Evolutionary conservation across 2,329 filamentous ascomycete species (phyloP), one percentile per base, ranked within the genome.

Genomic region (Fusarium sp.): DNA sequence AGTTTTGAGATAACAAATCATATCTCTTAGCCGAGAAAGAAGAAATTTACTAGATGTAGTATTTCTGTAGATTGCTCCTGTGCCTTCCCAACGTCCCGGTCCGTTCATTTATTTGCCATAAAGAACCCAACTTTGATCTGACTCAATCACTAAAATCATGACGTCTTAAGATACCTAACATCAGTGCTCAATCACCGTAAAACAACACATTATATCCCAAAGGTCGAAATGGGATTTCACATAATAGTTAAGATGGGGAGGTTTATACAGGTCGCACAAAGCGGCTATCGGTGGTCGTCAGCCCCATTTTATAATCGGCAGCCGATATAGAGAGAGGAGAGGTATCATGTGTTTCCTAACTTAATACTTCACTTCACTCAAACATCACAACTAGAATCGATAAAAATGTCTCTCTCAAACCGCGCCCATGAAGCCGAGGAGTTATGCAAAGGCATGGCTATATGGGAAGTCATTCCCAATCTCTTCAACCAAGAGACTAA

Each of bases 391-490:
- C 13, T 18, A 49, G 20, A 33, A 4, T 31, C 27, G 27, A 33
- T 14, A 29, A 35, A 4, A 43, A 74, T 74, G 72, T 55, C 70
- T n/a, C 64, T 74, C 11, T 79, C 77, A 39, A 63, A 43, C 6
- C 75, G 77, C 18, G 78, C 77, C 21, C 58, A 64, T 11, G 62
- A 72, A 20, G 70, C 76, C 27, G 70, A 74, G 14, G 65, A 72
- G 56, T 70, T 76, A 7, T 70, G 71, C 48, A 66, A 70, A 49
- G 69, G 60, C 15, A 43, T 75, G 68, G 53, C 72, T 20, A 60
- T 83, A 57, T 84, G 82, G 80, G 76, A 82, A 13, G 76, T 86
- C 37, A 72, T 85, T 39, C 71, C 74, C 10, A 77, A 86, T 62
- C 72, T 80, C 8, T 87, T 80, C 77, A 67, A 83, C 52, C 77